Percentiles rank a stretch among this genome's conserved stretches.
Conservation (phyloP, 345 rosid genomes). For the Populus pruinosa region DNA sequence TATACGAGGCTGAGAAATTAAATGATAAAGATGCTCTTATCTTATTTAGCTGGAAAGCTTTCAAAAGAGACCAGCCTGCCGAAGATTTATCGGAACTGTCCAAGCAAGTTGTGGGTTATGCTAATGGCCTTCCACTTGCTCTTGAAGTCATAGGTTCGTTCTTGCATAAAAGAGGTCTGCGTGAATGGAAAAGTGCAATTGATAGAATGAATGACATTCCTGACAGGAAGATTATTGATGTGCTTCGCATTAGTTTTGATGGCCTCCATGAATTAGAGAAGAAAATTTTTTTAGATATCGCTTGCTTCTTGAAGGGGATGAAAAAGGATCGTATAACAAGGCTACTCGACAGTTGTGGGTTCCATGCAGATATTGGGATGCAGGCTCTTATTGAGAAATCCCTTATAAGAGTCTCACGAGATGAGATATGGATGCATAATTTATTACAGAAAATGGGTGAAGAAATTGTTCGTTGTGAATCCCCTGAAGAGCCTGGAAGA, state of each 20-base stretch:
- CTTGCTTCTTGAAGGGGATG: conserved; percentile 7
- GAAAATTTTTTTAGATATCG: conserved; percentile 12
- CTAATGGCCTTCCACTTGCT: conserved; percentile 10
- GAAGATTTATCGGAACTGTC: not conserved
- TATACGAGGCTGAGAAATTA: not conserved
- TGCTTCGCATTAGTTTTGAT: conserved; percentile 5
- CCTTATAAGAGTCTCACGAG: not conserved
- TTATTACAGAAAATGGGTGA: not conserved
- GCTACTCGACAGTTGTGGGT: not conserved
- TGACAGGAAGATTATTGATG: not conserved
- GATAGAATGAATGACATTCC: not conserved
- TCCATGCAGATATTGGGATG: not conserved
- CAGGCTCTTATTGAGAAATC: conserved; percentile 1
- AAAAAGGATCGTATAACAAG: not conserved
- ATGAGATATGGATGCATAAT: conserved; percentile 1
- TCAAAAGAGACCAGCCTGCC: not conserved
- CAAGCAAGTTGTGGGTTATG: conserved; percentile 6
- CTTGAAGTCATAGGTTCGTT: conserved; percentile 13
- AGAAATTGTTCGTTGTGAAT: conserved; percentile 6
- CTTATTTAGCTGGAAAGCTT: conserved; percentile 9
- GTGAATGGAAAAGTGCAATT: not conserved
- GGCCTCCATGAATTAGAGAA: not conserved
- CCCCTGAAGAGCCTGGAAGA: not conserved
- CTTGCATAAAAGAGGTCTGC: not conserved
- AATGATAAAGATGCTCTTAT: not conserved